Evolutionary conservation across 352 stramenopile species (phyloP).

Genomic region (Halophytophthora polymorphica): DNA sequence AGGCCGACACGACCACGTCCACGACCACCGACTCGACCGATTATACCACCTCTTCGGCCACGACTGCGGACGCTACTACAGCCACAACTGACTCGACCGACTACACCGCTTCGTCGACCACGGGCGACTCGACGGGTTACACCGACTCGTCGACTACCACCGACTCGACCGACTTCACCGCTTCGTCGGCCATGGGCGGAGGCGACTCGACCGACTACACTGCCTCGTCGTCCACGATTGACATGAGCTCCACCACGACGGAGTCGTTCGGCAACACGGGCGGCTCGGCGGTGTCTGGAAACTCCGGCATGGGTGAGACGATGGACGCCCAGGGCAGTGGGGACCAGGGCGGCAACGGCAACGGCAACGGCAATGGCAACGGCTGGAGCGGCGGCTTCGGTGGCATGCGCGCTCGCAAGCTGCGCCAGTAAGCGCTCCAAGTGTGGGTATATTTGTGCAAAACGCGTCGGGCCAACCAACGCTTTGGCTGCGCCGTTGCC

Average conservation of each 20-base stretch:
- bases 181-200: slow-evolving; percentile 1
- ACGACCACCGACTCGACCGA: slow-evolving; percentile 1
- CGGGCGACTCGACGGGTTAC: background rate
- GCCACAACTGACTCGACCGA: background rate
- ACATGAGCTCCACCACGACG: background rate
- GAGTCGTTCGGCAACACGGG: slow-evolving; percentile 1
- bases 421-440: slow-evolving; percentile 10
- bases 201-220: slow-evolving; percentile 1
- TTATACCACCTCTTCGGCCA: background rate
- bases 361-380: slow-evolving; percentile 10
- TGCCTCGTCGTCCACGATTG: background rate
- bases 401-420: slow-evolving; percentile 12
- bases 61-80: background rate
- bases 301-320: background rate
- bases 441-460: background rate
- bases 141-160: slow-evolving; percentile 9
- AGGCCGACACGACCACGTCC: background rate
- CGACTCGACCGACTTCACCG: background rate
- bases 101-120: slow-evolving; percentile 3
- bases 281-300: background rate
- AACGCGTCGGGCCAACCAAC: too few relatives aligned
- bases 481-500: too few relatives aligned
- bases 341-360: slow-evolving; percentile 3
- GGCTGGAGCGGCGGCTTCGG: slow-evolving; percentile 25
- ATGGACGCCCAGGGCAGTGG: slow-evolving; percentile 7